phyloP scores from a whole-genome alignment of 169 alveolate species.

The Plasmodium yoelii region DNA sequence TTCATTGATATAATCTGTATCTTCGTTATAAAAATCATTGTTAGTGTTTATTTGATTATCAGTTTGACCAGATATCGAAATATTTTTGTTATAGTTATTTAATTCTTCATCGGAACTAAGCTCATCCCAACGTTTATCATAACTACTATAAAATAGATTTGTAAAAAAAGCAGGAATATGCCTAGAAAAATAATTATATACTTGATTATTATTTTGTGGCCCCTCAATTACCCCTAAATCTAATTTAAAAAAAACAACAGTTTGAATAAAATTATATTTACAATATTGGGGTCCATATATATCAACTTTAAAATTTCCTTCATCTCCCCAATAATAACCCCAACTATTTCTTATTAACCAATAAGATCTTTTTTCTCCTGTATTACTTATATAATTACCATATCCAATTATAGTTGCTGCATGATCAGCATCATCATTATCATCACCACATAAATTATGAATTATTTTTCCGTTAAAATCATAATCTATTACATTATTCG shows the following conservation, averaged over 20 bases:
- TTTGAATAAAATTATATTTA: slow-evolving; percentile 50
- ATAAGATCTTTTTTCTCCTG: slow-evolving; percentile 55
- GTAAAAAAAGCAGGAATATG: slow-evolving; percentile 16
- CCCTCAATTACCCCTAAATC: slow-evolving; percentile 36
- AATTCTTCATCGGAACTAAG: neutral
- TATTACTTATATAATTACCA: slow-evolving; percentile 64
- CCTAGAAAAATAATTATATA: neutral
- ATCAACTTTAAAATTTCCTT: slow-evolving; percentile 74
- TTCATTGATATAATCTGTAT: neutral
- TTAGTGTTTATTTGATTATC: neutral
- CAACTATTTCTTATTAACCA: slow-evolving; percentile 73
- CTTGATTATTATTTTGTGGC: neutral
- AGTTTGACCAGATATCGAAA: neutral
- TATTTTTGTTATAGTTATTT: neutral
- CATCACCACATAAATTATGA: slow-evolving; percentile 66
- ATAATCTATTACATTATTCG: slow-evolving; percentile 54
- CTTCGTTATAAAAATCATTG: neutral
- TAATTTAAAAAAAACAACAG: slow-evolving; percentile 28
- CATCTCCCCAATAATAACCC: slow-evolving; percentile 78
- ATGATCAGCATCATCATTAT: slow-evolving; percentile 55
- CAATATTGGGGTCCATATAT: slow-evolving; percentile 60
- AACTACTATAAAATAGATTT: slow-evolving; percentile 7
- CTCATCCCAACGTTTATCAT: neutral
- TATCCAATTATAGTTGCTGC: slow-evolving; percentile 77
- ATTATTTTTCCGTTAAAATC: slow-evolving; percentile 75